Conservation (phyloP, 805 yeast species). For the Lipomyces starkeyi region DNA sequence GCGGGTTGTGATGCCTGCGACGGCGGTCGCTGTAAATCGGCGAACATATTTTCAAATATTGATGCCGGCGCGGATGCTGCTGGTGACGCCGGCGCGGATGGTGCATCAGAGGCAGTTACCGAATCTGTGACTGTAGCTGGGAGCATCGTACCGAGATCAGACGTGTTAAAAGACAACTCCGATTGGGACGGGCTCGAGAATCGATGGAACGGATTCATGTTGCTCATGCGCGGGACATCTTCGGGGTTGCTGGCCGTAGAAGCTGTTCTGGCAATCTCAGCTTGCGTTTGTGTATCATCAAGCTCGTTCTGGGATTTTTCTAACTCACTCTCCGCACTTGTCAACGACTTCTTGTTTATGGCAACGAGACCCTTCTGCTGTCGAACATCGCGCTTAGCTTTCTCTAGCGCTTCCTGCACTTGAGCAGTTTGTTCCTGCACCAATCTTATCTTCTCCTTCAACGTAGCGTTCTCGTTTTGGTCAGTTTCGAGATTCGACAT, state of each 20-base stretch:
- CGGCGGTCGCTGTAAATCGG: slow-evolving; percentile 9
- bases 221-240: background rate
- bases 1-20: background rate
- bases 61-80: slow-evolving; percentile 27
- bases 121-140: slow-evolving; percentile 21
- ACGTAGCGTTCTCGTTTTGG: slow-evolving; percentile 67
- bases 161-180: background rate
- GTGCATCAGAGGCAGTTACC: slow-evolving; percentile 6
- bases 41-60: slow-evolving; percentile 30
- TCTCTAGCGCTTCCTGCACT: slow-evolving; percentile 61
- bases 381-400: slow-evolving; percentile 59
- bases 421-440: slow-evolving; percentile 71
- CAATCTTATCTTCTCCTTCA: slow-evolving; percentile 71
- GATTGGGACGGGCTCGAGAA: slow-evolving; percentile 37
- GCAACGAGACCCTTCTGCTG: slow-evolving; percentile 67
- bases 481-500: slow-evolving; percentile 66
- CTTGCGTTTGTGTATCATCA: slow-evolving; percentile 37
- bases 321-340: slow-evolving; percentile 61
- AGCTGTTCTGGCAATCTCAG: slow-evolving; percentile 25
- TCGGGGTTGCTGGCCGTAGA: slow-evolving; percentile 12
- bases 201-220: slow-evolving; percentile 24
- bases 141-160: background rate
- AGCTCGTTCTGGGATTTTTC: slow-evolving; percentile 54
- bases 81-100: slow-evolving; percentile 2
- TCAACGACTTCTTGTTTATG: slow-evolving; percentile 73